Conservation (phyloP, 2,329 filamentous ascomycete genomes). For the Fusarium nurragi region DNA sequence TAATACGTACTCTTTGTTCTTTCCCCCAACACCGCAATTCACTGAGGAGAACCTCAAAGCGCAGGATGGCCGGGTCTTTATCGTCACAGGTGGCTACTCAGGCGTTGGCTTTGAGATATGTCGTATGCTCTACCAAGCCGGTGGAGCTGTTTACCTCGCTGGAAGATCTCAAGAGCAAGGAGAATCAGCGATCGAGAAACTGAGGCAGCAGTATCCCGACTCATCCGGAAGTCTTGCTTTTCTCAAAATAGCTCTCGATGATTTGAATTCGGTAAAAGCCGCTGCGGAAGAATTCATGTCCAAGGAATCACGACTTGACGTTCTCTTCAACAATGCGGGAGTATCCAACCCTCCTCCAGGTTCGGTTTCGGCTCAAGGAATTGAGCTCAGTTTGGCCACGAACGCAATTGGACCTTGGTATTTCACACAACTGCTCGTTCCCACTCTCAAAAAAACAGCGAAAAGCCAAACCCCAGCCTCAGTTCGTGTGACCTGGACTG, state of each 20-base stretch:
- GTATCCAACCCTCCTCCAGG: constrained; percentile 21
- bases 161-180: constrained; percentile 23
- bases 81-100: constrained; percentile 33
- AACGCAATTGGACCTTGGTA: constrained; percentile 31
- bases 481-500: constrained; percentile 26
- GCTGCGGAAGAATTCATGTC: constrained; percentile 14
- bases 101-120: constrained; percentile 30
- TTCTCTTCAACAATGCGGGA: constrained; percentile 35
- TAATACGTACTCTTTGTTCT: constrained; percentile 14
- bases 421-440: constrained; percentile 26
- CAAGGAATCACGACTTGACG: constrained; percentile 16
- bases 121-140: constrained; percentile 17
- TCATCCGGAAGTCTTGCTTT: constrained; percentile 9
- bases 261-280: constrained; percentile 16
- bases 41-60: constrained; percentile 4
- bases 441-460: constrained; percentile 6
- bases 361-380: constrained; percentile 22
- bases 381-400: constrained; percentile 32
- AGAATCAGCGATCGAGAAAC: not conserved
- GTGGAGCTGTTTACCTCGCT: constrained; percentile 27
- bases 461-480: not conserved
- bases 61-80: constrained; percentile 10
- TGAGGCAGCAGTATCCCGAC: not conserved
- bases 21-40: constrained; percentile 4
- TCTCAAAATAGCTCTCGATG: constrained; percentile 12